These are phyloP conservation scores for Teunomyces panamensis DNA, from an alignment of 805 yeast genomes.

Conservation along the genomic window DNA sequence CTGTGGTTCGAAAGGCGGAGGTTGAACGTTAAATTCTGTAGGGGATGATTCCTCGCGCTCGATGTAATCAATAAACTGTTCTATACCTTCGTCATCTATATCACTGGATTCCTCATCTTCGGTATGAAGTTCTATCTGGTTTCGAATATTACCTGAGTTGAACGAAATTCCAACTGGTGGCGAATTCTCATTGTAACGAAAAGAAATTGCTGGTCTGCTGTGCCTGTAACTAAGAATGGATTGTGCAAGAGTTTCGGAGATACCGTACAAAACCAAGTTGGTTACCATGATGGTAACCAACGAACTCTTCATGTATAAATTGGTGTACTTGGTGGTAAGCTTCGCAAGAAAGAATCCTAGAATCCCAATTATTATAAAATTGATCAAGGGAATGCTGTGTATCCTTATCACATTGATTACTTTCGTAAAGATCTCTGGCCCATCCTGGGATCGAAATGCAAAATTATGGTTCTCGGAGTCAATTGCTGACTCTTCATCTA, in stretches of 20 bases:
- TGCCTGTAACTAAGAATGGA: slow-evolving; percentile 41
- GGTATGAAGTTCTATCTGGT: not conserved
- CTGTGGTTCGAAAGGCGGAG: not conserved
- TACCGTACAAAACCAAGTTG: slow-evolving; percentile 77
- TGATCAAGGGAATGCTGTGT: slow-evolving; percentile 53
- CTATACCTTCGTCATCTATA: slow-evolving; percentile 25
- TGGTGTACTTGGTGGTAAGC: slow-evolving; percentile 57
- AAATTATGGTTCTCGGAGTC: not conserved
- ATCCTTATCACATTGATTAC: slow-evolving; percentile 35
- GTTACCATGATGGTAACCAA: slow-evolving; percentile 77
- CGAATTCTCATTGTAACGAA: slow-evolving; percentile 15
- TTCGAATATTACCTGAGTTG: slow-evolving; percentile 15
- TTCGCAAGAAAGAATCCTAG: slow-evolving; percentile 50
- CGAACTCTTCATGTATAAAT: slow-evolving; percentile 60
- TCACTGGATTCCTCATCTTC: slow-evolving; percentile 1
- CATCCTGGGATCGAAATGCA: not conserved
- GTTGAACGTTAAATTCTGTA: slow-evolving; percentile 13
- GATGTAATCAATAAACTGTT: slow-evolving; percentile 34
- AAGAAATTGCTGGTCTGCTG: slow-evolving; percentile 20
- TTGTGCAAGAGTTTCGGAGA: slow-evolving; percentile 92
- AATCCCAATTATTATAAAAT: slow-evolving; percentile 48
- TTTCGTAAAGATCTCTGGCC: not conserved
- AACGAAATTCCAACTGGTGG: slow-evolving; percentile 14
- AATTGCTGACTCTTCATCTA: slow-evolving; percentile 12
- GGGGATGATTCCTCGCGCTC: slow-evolving; percentile 17